Conservation (phyloP, 148 eudicot genomes). For the Rhododendron vialii region DNA sequence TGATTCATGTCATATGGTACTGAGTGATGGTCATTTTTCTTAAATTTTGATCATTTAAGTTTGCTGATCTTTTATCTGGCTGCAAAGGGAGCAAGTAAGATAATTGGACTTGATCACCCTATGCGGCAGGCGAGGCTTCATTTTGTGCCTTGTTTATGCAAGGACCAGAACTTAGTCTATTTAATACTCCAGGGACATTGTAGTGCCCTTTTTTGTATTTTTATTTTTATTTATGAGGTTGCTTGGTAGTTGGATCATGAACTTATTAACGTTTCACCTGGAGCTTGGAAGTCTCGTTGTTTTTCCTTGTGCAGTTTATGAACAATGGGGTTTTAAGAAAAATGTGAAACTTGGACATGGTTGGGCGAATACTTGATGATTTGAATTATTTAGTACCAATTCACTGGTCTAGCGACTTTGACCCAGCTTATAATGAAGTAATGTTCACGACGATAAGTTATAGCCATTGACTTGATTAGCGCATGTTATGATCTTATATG, state of each 20-base stretch:
- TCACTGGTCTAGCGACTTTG: no score
- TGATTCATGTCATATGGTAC: neutral
- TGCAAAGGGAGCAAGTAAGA: conserved; percentile 33
- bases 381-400: neutral
- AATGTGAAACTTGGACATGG: neutral
- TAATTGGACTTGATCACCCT: conserved; percentile 76
- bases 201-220: conserved; percentile 7
- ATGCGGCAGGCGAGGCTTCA: conserved; percentile 59
- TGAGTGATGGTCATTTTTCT: neutral
- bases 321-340: neutral
- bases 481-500: neutral
- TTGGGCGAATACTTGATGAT: neutral
- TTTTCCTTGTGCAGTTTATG: neutral
- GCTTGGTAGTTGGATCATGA: neutral
- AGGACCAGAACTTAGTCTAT: conserved; percentile 19
- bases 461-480: no score
- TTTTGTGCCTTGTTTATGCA: conserved; percentile 7
- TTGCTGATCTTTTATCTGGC: conserved; percentile 6
- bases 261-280: neutral
- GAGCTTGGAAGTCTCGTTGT: neutral
- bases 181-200: neutral
- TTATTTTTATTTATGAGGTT: neutral
- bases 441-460: no score
- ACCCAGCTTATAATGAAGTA: no score
- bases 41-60: neutral